Conservation (phyloP, 257 asterid species). For the Perilla frutescens region DNA sequence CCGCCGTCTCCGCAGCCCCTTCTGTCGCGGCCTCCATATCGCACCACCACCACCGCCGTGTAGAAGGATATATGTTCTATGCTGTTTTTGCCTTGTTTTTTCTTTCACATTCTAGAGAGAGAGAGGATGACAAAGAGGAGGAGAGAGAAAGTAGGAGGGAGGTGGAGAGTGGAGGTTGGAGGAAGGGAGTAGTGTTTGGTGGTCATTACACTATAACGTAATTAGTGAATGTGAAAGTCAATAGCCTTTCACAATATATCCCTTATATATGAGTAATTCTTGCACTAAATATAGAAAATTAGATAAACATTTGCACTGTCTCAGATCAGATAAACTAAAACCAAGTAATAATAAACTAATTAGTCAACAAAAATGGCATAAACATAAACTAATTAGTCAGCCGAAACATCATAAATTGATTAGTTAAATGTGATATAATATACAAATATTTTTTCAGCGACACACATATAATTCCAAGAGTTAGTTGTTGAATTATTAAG, state of each 20-base stretch:
- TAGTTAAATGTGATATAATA: neutral
- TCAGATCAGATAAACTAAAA: neutral
- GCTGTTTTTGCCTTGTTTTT: neutral
- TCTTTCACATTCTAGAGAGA: conserved; percentile 27
- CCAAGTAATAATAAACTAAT: neutral
- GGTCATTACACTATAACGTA: conserved; percentile 33
- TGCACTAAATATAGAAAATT: conserved; percentile 35
- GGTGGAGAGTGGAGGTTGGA: conserved; percentile 38
- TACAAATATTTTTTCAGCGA: neutral
- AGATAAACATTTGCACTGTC: neutral
- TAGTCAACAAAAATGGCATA: neutral
- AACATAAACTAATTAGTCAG: neutral
- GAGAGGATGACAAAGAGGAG: conserved; percentile 22
- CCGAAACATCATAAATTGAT: neutral
- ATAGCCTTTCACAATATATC: neutral
- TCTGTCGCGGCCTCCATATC: conserved; percentile 50
- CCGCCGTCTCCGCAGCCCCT: conserved; percentile 26
- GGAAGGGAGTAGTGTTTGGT: conserved; percentile 41
- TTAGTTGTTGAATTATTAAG: neutral
- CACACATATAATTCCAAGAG: neutral
- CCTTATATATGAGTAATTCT: neutral
- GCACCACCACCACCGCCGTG: conserved; percentile 46
- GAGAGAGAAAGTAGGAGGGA: conserved; percentile 42
- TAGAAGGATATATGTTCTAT: conserved; percentile 10
- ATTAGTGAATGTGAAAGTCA: conserved; percentile 51